Evolutionary conservation across 495 filamentous ascomycete genomes (phyloP).

Genomic region (Aspergillus affinis): DNA sequence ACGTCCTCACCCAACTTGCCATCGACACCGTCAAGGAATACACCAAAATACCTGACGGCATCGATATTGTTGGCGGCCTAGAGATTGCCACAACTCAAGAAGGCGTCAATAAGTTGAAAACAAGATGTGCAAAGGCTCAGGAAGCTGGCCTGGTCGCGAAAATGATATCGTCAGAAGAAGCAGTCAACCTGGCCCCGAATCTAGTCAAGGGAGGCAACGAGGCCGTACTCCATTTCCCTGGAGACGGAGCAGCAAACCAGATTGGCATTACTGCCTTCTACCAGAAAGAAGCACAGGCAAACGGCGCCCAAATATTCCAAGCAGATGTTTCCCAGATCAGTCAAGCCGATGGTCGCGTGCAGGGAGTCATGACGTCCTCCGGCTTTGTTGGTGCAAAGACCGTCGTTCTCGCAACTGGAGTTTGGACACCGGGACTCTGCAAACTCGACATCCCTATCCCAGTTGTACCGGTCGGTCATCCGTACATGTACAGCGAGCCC

Average conservation of each 20-base stretch:
- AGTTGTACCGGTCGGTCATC: constrained; percentile 36
- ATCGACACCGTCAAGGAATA: constrained; percentile 34
- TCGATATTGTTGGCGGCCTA: constrained; percentile 31
- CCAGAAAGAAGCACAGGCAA: constrained; percentile 20
- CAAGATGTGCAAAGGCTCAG: constrained; percentile 21
- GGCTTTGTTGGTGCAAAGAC: constrained; percentile 21
- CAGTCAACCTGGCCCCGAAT: constrained; percentile 29
- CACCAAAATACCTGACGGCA: constrained; percentile 26
- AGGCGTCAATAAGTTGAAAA: constrained; percentile 24
- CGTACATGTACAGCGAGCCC: constrained; percentile 32
- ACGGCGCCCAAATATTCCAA: constrained; percentile 27
- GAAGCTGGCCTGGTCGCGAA: constrained; percentile 27
- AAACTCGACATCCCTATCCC: constrained; percentile 27
- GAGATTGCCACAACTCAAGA: constrained; percentile 28
- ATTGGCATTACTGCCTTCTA: constrained; percentile 27
- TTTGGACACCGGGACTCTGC: constrained; percentile 30
- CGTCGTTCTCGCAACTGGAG: constrained; percentile 33
- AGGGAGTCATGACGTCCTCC: constrained; percentile 18
- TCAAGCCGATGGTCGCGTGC: constrained; percentile 21
- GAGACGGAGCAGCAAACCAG: constrained; percentile 33
- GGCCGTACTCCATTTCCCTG: constrained; percentile 23
- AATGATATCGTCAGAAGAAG: constrained; percentile 25
- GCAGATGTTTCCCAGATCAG: constrained; percentile 22
- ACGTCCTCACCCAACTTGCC: constrained; percentile 29
- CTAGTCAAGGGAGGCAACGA: constrained; percentile 26